Base-by-base conservation (phyloP, 139 green algal genomes). In the Picochlorum sp. region DNA sequence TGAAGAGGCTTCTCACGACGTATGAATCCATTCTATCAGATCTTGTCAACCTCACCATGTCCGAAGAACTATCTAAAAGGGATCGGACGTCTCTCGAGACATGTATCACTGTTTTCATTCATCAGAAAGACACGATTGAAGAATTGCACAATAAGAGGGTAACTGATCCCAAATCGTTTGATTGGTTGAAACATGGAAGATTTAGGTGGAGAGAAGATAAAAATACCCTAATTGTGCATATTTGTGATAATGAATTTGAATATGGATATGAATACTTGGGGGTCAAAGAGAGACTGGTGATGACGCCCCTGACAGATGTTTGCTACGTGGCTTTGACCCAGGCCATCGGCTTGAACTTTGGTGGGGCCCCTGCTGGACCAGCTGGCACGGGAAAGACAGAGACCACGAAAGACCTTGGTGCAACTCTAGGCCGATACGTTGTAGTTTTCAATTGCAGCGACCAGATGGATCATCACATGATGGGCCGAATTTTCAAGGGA, bases 371-470 rank as follows among this genome's bases (percentile, higher is more conserved):
- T 23, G 92, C 92, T 1, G 92, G 92, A 3, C 92, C 92, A 44
- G 91, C 90, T 52, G 90, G 88, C 26, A 96, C 90, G 4, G 90
- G 90, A 56, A 97, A 97, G 76, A 97, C 92, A 14, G 92, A 97
- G 78, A 97, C 92, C 28, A 97, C 91, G 57, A 97, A 97, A 70
- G 89, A 96, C 63, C 74, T 95, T 63, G 90, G 90, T 51, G 90
- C 85, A 78, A 97, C 92, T 10, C 80, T 97, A 67, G 92, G 92
- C 63, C 96, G 96, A 78, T 97, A 92, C 62, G 91, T 97, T 37
- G 91, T 97, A 20, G 92, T 97, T 50, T 97, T 97, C 83, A 97
- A 97, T 87, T 97, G 92, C 83, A 89, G 75, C 31, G 91, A 97
- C 77, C 92, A 92, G 81, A 94, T 96, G 83, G 90, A 96, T 81